Evolutionary conservation across 345 rosid genomes (phyloP).

Genomic region (Salix udensis): DNA sequence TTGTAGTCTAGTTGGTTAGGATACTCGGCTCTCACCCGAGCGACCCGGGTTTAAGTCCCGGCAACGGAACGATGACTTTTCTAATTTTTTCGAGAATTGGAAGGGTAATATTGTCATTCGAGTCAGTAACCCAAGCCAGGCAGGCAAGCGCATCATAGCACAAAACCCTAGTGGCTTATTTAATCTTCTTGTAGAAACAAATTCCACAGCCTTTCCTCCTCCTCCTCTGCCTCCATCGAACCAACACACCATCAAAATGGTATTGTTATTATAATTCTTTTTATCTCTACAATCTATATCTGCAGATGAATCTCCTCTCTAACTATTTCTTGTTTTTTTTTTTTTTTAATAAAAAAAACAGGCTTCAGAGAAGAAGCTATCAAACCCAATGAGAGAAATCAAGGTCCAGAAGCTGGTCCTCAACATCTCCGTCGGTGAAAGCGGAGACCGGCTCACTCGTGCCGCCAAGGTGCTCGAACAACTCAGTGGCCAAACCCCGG

Average conservation of each 20-base stretch:
- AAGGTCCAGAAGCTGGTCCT: slow-evolving; percentile 86
- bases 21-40: slow-evolving; percentile 79
- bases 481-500: slow-evolving; percentile 78
- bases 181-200: neutral
- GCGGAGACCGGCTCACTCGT: slow-evolving; percentile 87
- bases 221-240: neutral
- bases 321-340: neutral
- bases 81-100: rapidly evolving
- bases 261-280: neutral
- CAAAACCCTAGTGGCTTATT: slow-evolving; percentile 8
- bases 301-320: neutral
- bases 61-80: slow-evolving; percentile 30
- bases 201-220: neutral
- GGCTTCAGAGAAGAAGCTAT: slow-evolving; percentile 85
- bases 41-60: slow-evolving; percentile 71
- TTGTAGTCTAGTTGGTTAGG: slow-evolving; percentile 64
- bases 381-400: slow-evolving; percentile 91
- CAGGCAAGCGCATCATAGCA: neutral
- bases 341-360: neutral
- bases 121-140: too few species aligned
- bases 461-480: slow-evolving; percentile 93
- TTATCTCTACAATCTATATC: neutral
- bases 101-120: slow-evolving; percentile 6
- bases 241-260: neutral
- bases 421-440: slow-evolving; percentile 86